Conservation (phyloP, 129 eudicot species). For the Artemisia tridentata region DNA sequence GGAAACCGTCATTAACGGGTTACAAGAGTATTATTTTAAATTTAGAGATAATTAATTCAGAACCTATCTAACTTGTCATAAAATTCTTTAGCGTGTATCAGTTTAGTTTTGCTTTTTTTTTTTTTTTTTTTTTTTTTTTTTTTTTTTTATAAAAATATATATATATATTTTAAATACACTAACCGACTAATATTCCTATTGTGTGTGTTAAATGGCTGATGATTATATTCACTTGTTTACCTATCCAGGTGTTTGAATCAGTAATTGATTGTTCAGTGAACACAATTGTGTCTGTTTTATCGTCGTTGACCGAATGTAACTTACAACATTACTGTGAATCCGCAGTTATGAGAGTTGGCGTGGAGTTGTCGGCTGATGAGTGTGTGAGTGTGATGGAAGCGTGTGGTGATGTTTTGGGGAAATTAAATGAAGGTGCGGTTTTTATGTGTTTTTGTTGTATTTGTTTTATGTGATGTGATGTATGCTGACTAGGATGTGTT, state of each 20-base stretch:
- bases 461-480: not conserved
- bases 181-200: too few relatives aligned
- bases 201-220: too few relatives aligned
- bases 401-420: constrained; percentile 48
- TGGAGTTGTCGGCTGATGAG: constrained; percentile 37
- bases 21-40: too few relatives aligned
- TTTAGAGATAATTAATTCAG: too few relatives aligned
- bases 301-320: constrained; percentile 47
- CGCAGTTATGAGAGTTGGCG: constrained; percentile 49
- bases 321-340: constrained; percentile 24
- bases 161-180: too few relatives aligned
- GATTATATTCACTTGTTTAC: constrained; percentile 6
- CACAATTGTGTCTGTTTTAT: constrained; percentile 50
- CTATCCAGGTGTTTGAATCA: constrained; percentile 59
- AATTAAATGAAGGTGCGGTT: constrained; percentile 41
- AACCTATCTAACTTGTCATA: too few relatives aligned
- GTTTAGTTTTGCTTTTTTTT: too few relatives aligned
- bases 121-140: too few relatives aligned
- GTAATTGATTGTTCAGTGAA: constrained; percentile 47
- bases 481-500: constrained; percentile 20
- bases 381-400: constrained; percentile 40
- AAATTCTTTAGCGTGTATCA: too few relatives aligned
- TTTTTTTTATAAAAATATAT: too few relatives aligned
- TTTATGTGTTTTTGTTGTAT: too few relatives aligned
- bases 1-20: too few relatives aligned